These are phyloP conservation scores for Chaetoceros tenuissimus DNA, from an alignment of 108 stramenopile genomes.

Conservation along the genomic window DNA sequence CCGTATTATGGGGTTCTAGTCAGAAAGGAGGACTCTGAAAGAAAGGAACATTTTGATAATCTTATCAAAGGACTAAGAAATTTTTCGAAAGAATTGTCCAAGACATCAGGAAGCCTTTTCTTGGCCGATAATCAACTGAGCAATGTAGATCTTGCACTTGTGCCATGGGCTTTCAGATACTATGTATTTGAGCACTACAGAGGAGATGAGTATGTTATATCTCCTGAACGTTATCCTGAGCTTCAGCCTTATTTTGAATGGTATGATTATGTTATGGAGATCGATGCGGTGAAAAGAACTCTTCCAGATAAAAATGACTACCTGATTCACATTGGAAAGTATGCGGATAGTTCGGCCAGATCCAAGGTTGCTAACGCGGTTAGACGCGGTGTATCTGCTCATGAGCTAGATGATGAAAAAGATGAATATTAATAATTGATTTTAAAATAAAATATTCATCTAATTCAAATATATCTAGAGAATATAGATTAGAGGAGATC, in stretches of 20 bases:
- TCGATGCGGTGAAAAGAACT: constrained; percentile 57
- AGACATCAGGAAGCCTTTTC: constrained; percentile 43
- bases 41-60: constrained; percentile 48
- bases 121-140: constrained; percentile 46
- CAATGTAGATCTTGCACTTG: constrained; percentile 54
- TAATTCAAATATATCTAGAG: not conserved
- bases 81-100: constrained; percentile 54
- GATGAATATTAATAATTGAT: constrained; percentile 44
- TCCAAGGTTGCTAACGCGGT: constrained; percentile 84
- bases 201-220: constrained; percentile 54
- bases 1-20: constrained; percentile 79
- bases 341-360: constrained; percentile 71
- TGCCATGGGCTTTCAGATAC: constrained; percentile 72
- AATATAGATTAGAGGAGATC: not conserved
- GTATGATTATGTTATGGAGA: constrained; percentile 64
- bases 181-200: constrained; percentile 84
- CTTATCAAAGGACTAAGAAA: constrained; percentile 44
- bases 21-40: constrained; percentile 51
- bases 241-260: constrained; percentile 58
- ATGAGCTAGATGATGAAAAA: constrained; percentile 79
- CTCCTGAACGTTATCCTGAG: constrained; percentile 21
- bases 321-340: constrained; percentile 76
- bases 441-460: not conserved
- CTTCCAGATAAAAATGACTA: constrained; percentile 78
- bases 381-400: constrained; percentile 71